A percentile compares a stretch with the other conserved stretches of the same genome.
phyloP scores from a whole-genome alignment of 2,329 filamentous ascomycete species.

The Aspergillus brunneoviolaceus region DNA sequence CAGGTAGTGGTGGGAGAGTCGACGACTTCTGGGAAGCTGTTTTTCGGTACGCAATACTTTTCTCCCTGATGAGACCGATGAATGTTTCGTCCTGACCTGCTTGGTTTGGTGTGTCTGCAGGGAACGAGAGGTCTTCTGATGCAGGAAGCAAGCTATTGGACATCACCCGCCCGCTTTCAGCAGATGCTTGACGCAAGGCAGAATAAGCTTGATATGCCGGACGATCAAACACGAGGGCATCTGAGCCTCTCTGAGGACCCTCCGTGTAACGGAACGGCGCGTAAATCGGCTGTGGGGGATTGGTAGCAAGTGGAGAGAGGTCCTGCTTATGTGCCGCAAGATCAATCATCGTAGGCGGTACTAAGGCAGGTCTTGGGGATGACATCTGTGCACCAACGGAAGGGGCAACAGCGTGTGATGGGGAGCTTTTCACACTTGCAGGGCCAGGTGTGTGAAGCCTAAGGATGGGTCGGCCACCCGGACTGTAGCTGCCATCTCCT shows the following conservation, averaged over 20 bases:
- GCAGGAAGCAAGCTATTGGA: conserved; percentile 30
- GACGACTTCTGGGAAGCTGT: conserved; percentile 27
- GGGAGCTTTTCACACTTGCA: conserved; percentile 26
- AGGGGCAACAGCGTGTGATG: conserved; percentile 24
- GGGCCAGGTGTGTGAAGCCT: conserved; percentile 23
- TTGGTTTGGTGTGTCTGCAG: conserved; percentile 21
- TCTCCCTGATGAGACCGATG: conserved; percentile 48
- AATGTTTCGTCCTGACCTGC: conserved; percentile 46
- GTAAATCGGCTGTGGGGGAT: conserved; percentile 44
- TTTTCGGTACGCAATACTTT: conserved; percentile 42
- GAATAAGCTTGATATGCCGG: conserved; percentile 51
- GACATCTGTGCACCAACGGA: conserved; percentile 9
- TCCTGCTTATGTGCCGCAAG: conserved; percentile 20
- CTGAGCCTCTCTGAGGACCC: conserved; percentile 42
- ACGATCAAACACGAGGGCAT: conserved; percentile 38
- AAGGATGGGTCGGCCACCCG: conserved; percentile 54
- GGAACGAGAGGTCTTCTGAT: conserved; percentile 18
- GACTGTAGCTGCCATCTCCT: conserved; percentile 49
- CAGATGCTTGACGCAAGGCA: conserved; percentile 46
- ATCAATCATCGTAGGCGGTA: conserved; percentile 25
- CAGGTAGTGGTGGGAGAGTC: conserved; percentile 31
- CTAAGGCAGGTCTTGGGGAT: conserved; percentile 25
- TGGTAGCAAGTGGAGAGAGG: conserved; percentile 32
- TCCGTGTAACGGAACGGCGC: conserved; percentile 48
- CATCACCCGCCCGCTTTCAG: conserved; percentile 46